Evolutionary conservation across 192 early-diverging fungal species (phyloP).

Genomic region (Ambispora gerdemannii): DNA sequence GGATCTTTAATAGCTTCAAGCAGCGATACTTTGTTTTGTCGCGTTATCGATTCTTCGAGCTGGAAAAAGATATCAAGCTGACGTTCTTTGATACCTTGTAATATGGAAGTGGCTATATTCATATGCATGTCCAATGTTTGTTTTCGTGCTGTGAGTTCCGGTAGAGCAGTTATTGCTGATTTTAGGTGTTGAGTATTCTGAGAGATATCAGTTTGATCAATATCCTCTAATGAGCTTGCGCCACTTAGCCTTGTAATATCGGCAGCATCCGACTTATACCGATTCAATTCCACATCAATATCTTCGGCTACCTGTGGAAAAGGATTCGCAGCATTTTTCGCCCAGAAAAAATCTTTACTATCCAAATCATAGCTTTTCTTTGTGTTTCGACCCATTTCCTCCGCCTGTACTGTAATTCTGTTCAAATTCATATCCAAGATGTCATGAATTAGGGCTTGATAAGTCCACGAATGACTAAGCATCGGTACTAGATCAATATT

Average conservation of each 20-base stretch:
- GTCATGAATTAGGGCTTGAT: conserved; percentile 95
- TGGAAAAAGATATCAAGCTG: conserved; percentile 94
- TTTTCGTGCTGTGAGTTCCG: conserved; percentile 93
- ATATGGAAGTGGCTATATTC: conserved; percentile 89
- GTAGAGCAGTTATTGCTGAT: conserved; percentile 87
- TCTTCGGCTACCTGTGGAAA: conserved; percentile 97
- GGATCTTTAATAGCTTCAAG: conserved; percentile 81
- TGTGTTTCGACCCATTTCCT: conserved; percentile 60
- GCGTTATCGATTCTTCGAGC: conserved; percentile 84
- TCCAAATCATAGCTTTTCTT: conserved; percentile 88
- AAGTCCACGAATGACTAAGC: conserved; percentile 97
- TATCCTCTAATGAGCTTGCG: conserved; percentile 74
- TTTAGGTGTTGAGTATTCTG: conserved; percentile 85
- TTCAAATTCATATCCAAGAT: conserved; percentile 91
- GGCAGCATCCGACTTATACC: conserved; percentile 94
- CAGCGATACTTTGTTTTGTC: conserved; percentile 73
- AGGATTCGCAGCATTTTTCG: conserved; percentile 82
- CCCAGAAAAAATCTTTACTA: conserved; percentile 91
- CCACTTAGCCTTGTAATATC: conserved; percentile 86
- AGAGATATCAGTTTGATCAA: conserved; percentile 73
- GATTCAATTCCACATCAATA: conserved; percentile 88
- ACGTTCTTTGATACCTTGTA: conserved; percentile 86
- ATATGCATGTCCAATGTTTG: conserved; percentile 96
- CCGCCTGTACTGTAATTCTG: conserved; percentile 66
- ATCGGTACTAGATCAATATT: conserved; percentile 89